Evolutionary conservation across 2,329 filamentous ascomycete species (phyloP), one percentile per base, ranked within the genome.

Genomic region (Beauveria sp.): DNA sequence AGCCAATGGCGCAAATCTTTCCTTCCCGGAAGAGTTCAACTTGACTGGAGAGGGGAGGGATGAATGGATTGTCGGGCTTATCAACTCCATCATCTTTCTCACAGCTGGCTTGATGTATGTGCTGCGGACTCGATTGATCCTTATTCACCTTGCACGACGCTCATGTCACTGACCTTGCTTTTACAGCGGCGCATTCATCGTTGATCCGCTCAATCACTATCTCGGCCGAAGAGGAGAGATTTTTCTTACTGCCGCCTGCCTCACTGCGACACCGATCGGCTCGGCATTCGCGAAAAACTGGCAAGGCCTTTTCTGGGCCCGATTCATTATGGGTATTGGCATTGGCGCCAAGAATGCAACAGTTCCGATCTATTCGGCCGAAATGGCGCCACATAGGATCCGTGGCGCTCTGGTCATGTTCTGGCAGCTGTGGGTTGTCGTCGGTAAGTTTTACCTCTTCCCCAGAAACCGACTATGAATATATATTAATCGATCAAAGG

Each of bases 401-500:
- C 82, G 88, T 65, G 87, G 88, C 64, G 88, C 86, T 12, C 77
- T 93, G 3, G 89, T 92, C 65, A 92, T 93, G 89, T 87, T 86
- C 65, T 93, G 89, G 89, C 80, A 73, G 63, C 67, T 74, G 9
- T 74, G 71, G 69, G 70, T 73, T 52, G 69, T 66, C 24, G 53
- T 59, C 5, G 67, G 61, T 67, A 48, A 58, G 65, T 58, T 28
- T 55, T 9, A 3, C 2, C 22, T 14, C 5, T 30, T 34, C 5
- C 10, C 30, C 12, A 34, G 1, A 34, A 34, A 2, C 30, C 30
- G 12, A 14, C 14, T 14, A 61, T 66, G 47, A 62, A 55, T n/a
- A 59, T 37, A 26, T 57, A 80, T 59, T 81, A 75, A 73, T 74
- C 69, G 14, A 71, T 71, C 1, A 73, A 75, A 51, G 76, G 77